Evolutionary conservation across 495 filamentous ascomycete species (phyloP), one percentile per base, ranked within the genome.

Genomic region (Aspergillus affinis): DNA sequence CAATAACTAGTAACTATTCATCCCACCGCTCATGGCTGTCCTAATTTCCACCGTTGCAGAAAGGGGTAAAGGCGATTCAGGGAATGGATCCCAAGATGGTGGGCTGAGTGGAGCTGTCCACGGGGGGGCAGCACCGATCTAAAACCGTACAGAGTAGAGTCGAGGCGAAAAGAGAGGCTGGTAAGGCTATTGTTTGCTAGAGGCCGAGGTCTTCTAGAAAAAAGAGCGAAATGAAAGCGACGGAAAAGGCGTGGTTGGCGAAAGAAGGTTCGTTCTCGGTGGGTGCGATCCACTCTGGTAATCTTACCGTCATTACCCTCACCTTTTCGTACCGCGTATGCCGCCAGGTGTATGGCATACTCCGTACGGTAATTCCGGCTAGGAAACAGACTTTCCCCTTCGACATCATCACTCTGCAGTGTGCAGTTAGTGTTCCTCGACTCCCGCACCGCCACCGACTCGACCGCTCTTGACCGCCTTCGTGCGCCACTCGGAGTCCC

Each of bases 201-300:
- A 4, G 13, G 48, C 51, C 50, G 59, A 46, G 51, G 46, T 53
- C 57, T 63, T 63, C 61, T 63, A 63, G 61, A 62, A 61, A 58
- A 57, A 46, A 21, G 26, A 26, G 48, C 10, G 56, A 61, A 61
- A 50, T 58, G 48, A 12, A 32, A 50, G 41, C 30, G 41, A 36
- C 45, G 30, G 52, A 46, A 15, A 26, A 49, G 18, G 48, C 18
- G 48, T 26, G 19, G 36, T 10, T 41, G 36, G 36, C 36, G 12
- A 41, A 41, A 54, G 32, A 60, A 60, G 52, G 51, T 60, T 60
- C 52, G 51, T 26, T 41, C 36, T 60, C 51, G 52, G 58, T 55
- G 58, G 58, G 29, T 19, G 4, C 15, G 48, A 53, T 45, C 48
- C 30, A 23, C 48, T 26, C 48, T 48, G 18, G 51, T 54, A 54